phyloP scores from a whole-genome alignment of 352 stramenopile genomes.

The Phytophthora syringae region DNA sequence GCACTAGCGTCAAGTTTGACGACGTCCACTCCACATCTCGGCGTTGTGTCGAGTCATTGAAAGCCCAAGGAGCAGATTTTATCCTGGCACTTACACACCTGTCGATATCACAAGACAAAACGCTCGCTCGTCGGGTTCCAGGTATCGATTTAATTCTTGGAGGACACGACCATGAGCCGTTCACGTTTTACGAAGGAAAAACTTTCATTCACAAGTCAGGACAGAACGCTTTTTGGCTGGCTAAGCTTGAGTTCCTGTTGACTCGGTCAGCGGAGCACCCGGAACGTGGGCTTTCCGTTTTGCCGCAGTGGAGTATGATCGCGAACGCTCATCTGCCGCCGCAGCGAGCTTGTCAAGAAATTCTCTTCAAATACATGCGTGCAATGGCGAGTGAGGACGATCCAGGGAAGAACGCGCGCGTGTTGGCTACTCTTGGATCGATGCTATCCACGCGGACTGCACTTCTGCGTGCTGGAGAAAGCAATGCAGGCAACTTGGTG shows the following conservation, averaged over 20 bases:
- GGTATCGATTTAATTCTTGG: conserved; percentile 90
- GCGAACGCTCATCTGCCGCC: conserved; percentile 63
- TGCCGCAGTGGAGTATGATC: conserved; percentile 87
- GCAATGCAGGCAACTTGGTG: conserved; percentile 81
- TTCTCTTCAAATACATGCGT: conserved; percentile 77
- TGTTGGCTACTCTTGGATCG: conserved; percentile 57
- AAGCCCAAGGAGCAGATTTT: conserved; percentile 72
- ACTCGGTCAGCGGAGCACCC: conserved; percentile 44
- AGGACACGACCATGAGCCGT: conserved; percentile 92
- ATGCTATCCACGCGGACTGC: conserved; percentile 79
- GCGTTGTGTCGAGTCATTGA: conserved; percentile 68
- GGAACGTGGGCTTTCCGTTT: conserved; percentile 52
- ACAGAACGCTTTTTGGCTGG: conserved; percentile 90
- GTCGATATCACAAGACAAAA: conserved; percentile 76
- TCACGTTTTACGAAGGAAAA: conserved; percentile 80
- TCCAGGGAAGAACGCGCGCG: conserved; percentile 43
- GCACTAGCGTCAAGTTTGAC: conserved; percentile 57
- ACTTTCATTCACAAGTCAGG: conserved; percentile 92
- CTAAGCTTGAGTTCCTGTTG: conserved; percentile 77
- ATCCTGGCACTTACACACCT: conserved; percentile 89
- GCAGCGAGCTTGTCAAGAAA: conserved; percentile 63
- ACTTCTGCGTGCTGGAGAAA: conserved; percentile 70
- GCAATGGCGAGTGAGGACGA: conserved; percentile 67
- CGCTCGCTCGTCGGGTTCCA: conserved; percentile 63
- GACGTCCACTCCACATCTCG: conserved; percentile 54